Evolutionary conservation across 1,284 basidiomycete genomes (phyloP), one percentile per base, ranked within the genome.

Genomic region (Caloboletus inedulis): DNA sequence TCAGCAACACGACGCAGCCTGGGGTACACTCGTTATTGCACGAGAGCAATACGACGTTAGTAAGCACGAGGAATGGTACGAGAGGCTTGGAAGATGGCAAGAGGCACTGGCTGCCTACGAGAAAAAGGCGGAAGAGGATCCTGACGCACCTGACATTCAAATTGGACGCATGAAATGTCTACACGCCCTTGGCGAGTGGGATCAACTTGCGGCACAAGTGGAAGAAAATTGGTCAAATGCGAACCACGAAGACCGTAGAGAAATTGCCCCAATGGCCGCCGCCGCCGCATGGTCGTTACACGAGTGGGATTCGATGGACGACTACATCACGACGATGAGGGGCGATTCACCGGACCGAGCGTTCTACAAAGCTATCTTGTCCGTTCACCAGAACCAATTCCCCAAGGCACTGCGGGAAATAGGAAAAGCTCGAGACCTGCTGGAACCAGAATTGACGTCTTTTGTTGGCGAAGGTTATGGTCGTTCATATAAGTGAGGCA

Each of bases 241-340:
- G 4, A 84, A 79, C 41, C 79, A 86, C 56, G 94, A 98, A 44
- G 89, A 95, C 60, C 86, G 91, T 48, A 82, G 89, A 53, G 88
- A 92, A 68, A 97, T 99, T 63, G 95, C 97, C 1, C 95, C 96
- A 0, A 87, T 99, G 74, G 97, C 96, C 0, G 93, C 97, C 0
- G 96, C 97, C 0, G 96, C 97, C 1, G 94, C 94, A 5, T 99
- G 97, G 96, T 94, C 94, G 6, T 73, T 98, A 52, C 89, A 90
- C 58, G 94, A 98, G 65, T 99, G 97, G 97, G 94, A 98, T 64
- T 82, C 87, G 8, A 99, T 99, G 97, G 97, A 99, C 56, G 89
- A 95, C 62, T 99, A 97, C 71, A 98, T 99, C 55, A 80, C 84
- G 7, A 91, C 90, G 3, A 97, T 99, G 92, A 92, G 91, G 65